These are phyloP conservation scores for Pythium apleroticum DNA, from an alignment of 352 stramenopile genomes.

Conservation along the genomic window DNA sequence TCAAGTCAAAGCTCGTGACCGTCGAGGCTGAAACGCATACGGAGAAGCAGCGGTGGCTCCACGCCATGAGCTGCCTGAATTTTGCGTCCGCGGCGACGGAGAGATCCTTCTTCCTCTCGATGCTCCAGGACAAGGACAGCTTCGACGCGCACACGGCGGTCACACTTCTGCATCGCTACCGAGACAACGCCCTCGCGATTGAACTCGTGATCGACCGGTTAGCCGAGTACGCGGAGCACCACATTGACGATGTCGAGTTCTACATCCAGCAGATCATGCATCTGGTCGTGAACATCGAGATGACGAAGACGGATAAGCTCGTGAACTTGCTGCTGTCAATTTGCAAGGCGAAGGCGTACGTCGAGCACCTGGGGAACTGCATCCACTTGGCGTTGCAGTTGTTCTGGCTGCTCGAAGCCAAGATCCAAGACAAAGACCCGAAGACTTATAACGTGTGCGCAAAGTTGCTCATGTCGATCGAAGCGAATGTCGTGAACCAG, in stretches of 20 bases:
- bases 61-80: conserved; percentile 69
- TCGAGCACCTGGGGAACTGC: conserved; percentile 77
- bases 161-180: conserved; percentile 66
- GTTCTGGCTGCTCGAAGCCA: conserved; percentile 78
- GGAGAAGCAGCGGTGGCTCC: conserved; percentile 77
- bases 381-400: conserved; percentile 75
- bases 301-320: conserved; percentile 62
- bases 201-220: conserved; percentile 70
- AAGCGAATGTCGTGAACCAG: conserved; percentile 81
- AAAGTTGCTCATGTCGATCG: conserved; percentile 81
- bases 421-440: conserved; percentile 68
- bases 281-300: conserved; percentile 61
- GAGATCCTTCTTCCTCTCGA: conserved; percentile 51
- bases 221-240: conserved; percentile 56
- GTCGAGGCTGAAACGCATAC: conserved; percentile 68
- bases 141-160: conserved; percentile 76
- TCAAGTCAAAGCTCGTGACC: conserved; percentile 70
- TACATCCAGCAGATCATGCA: conserved; percentile 84
- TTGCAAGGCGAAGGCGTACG: conserved; percentile 71
- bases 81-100: conserved; percentile 51
- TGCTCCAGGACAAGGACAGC: conserved; percentile 45
- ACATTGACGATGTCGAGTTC: conserved; percentile 81
- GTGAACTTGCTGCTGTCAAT: conserved; percentile 77
- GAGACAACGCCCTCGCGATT: conserved; percentile 59
- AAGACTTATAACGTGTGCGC: conserved; percentile 77